Evolutionary conservation across 371 early-diverging fungal genomes (phyloP), one percentile per base, ranked within the genome.

Genomic region (Mortierella sp.): DNA sequence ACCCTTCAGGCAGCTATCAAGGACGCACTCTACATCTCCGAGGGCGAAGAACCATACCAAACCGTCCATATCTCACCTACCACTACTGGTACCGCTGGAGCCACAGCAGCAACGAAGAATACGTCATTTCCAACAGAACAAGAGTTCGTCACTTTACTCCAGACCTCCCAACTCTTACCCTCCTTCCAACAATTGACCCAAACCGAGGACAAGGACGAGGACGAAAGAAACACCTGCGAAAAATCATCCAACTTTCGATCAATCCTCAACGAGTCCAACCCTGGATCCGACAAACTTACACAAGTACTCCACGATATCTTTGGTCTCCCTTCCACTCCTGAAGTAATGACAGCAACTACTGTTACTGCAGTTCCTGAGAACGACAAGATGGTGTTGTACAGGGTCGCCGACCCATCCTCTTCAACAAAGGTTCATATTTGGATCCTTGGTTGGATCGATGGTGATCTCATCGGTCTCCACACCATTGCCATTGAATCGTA

Each of bases 401-500:
- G 86, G 44, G 75, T 85, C 24, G 46, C 68, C 0, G 29, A 74
- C 29, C 77, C 79, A 1, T 76, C 58, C 3, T 79, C 83, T 5
- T 46, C 86, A 2, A 79, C 86, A 46, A 68, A 70, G n/a, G 75
- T 85, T 24, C 86, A 85, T 46, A 44, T 85, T 32, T 85, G 82
- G 82, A 49, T 82, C 70, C 70, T 85, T 27, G 86, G 86, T 4
- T 81, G 82, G 79, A 27, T 82, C 14, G 82, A 82, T 46, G 29
- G 43, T 7, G 77, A 81, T 12, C 77, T 85, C 44, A 7, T 85
- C 14, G 86, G 86, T n/a, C 32, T 79, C 70, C 79, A 85, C 51
- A 79, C 86, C 24, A 71, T 81, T 38, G 75, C 77, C 55, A 85
- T 85, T 51, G 86, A 85, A 41, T 68, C 86, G 4, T 85, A 58